A percentile compares a stretch with the other conserved stretches of the same genome.
Evolutionary conservation across 73 alveolate genomes (phyloP).

Genomic region (Paramecium sonneborni): DNA sequence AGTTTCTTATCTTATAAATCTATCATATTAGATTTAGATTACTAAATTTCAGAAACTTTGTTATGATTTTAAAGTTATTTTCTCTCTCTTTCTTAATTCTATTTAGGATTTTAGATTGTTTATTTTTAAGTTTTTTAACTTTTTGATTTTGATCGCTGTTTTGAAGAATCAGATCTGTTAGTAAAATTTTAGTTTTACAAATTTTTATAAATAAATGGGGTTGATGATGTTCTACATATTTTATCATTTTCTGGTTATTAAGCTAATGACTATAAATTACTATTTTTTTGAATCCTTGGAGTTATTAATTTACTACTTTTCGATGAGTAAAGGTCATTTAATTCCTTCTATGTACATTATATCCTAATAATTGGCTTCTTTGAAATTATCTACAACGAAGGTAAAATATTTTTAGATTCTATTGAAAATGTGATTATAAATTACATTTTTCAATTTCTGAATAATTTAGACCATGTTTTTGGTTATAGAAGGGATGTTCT

Average conservation of each 20-base stretch:
- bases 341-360: not conserved
- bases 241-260: not conserved
- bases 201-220: conserved; percentile 20
- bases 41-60: not conserved
- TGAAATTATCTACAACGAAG: not conserved
- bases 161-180: not conserved
- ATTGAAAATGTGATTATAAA: not conserved
- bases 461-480: too few species aligned
- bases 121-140: not conserved
- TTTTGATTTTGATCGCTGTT: not conserved
- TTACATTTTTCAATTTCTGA: not conserved
- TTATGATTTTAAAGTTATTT: not conserved
- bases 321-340: not conserved
- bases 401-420: not conserved
- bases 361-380: not conserved
- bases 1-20: not conserved
- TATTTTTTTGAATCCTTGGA: not conserved
- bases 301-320: conserved; percentile 13
- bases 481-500: conserved; percentile 15
- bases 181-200: conserved; percentile 2
- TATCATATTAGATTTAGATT: not conserved
- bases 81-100: not conserved
- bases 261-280: not conserved
- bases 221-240: conserved; percentile 24
- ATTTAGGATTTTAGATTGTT: not conserved